Evolutionary conservation across 345 rosid species (phyloP).

Genomic region (Viola odorata): DNA sequence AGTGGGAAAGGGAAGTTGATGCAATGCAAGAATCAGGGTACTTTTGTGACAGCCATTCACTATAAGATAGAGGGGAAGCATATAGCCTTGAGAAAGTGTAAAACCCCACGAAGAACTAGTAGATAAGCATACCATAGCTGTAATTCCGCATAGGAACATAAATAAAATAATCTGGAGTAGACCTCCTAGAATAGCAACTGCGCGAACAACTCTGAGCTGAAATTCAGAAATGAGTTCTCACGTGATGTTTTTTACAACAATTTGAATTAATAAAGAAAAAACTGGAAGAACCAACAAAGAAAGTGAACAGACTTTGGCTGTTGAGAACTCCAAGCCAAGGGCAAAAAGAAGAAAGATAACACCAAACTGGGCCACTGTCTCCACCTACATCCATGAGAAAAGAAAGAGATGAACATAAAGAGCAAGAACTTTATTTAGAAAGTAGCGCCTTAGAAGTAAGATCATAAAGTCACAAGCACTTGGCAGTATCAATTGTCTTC

Average conservation of each 20-base stretch:
- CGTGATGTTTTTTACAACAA: background rate
- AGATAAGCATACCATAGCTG: constrained; percentile 55
- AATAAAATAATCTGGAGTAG: constrained; percentile 82
- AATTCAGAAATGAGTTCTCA: constrained; percentile 17
- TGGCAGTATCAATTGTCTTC: background rate
- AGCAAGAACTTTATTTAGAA: background rate
- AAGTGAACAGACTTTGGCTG: constrained; percentile 50
- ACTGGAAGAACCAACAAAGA: background rate
- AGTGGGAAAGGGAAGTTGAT: background rate
- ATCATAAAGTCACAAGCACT: background rate
- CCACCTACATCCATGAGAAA: constrained; percentile 46
- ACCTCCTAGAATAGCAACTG: constrained; percentile 89
- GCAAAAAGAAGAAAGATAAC: constrained; percentile 96
- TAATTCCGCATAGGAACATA: constrained; percentile 87
- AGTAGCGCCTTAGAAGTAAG: background rate
- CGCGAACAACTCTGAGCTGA: constrained; percentile 92
- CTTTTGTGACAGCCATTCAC: background rate
- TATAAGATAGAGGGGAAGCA: background rate
- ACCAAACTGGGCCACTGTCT: constrained; percentile 98
- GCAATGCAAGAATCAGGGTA: background rate
- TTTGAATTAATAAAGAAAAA: constrained; percentile 5
- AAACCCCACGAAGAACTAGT: background rate
- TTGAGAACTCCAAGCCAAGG: constrained; percentile 81
- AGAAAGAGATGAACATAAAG: background rate
- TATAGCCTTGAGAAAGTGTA: too few species aligned